These are phyloP conservation scores for Yarrowia sp. DNA, from an alignment of 805 yeast species.

Conservation along the genomic window DNA sequence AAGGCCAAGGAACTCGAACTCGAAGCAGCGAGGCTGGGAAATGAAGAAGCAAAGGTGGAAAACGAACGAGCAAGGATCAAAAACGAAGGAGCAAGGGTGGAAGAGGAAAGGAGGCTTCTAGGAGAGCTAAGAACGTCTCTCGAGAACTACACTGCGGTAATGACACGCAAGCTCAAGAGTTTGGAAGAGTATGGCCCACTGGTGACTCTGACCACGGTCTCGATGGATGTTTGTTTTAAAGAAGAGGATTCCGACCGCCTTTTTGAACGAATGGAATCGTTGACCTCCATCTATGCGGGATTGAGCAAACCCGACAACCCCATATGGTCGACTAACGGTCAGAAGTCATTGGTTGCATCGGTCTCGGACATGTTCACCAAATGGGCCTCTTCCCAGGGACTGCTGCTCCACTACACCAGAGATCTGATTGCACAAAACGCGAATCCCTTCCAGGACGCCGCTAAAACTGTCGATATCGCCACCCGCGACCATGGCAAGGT, in stretches of 20 bases:
- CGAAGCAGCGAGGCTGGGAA: neutral
- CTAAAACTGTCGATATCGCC: neutral
- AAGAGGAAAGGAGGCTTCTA: too few species aligned
- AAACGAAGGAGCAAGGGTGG: too few species aligned
- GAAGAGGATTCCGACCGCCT: neutral
- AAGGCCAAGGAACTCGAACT: neutral
- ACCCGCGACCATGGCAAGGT: constrained; percentile 3
- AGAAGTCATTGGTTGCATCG: neutral
- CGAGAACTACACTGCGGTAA: neutral
- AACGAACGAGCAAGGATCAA: too few species aligned
- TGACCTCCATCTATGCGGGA: constrained; percentile 2
- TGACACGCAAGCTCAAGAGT: constrained; percentile 8
- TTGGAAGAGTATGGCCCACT: too few species aligned
- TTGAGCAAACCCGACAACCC: constrained; percentile 2
- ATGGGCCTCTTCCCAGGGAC: constrained; percentile 19
- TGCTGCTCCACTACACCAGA: constrained; percentile 16
- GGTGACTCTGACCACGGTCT: neutral
- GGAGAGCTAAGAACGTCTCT: too few species aligned
- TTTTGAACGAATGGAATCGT: constrained; percentile 1
- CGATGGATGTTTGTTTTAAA: neutral
- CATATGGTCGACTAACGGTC: constrained; percentile 1
- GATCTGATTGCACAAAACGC: constrained; percentile 5
- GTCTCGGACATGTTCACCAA: constrained; percentile 22
- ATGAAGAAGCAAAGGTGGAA: too few species aligned
- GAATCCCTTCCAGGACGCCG: constrained; percentile 5